Evolutionary conservation across 129 eudicot species (phyloP).

Genomic region (Cynara cardunculus): DNA sequence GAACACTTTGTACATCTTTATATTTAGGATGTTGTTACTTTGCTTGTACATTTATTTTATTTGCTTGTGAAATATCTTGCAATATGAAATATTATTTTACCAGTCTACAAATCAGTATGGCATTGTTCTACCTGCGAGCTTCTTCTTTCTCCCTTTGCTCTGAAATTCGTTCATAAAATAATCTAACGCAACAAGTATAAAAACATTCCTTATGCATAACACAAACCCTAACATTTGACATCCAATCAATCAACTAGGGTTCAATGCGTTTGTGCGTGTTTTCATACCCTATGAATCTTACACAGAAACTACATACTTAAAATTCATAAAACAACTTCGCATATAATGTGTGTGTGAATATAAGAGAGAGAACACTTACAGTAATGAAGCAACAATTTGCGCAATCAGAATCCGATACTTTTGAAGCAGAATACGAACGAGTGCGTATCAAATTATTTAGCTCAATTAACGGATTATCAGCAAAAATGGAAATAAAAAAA

Average conservation of each 20-base stretch:
- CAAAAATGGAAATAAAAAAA: neutral
- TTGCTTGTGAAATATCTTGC: neutral
- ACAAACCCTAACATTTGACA: neutral
- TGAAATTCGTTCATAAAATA: too few species aligned
- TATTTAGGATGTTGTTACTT: neutral
- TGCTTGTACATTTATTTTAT: neutral
- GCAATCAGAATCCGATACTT: constrained; percentile 4
- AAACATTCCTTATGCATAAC: neutral
- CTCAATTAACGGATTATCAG: neutral
- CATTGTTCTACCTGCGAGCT: neutral
- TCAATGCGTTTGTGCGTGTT: neutral
- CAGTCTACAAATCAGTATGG: neutral
- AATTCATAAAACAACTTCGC: neutral
- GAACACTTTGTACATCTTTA: neutral
- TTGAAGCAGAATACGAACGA: neutral
- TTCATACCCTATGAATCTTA: neutral
- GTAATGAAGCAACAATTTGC: neutral
- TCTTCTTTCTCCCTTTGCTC: too few species aligned
- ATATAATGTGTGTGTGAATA: neutral
- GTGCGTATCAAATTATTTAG: neutral
- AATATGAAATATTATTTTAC: neutral
- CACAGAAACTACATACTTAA: neutral
- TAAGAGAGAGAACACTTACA: neutral
- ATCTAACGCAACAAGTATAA: too few species aligned
- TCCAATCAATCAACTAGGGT: neutral